Base-by-base conservation (phyloP, 2,329 filamentous ascomycete genomes). In the Trichoderma atrobrunneum region DNA sequence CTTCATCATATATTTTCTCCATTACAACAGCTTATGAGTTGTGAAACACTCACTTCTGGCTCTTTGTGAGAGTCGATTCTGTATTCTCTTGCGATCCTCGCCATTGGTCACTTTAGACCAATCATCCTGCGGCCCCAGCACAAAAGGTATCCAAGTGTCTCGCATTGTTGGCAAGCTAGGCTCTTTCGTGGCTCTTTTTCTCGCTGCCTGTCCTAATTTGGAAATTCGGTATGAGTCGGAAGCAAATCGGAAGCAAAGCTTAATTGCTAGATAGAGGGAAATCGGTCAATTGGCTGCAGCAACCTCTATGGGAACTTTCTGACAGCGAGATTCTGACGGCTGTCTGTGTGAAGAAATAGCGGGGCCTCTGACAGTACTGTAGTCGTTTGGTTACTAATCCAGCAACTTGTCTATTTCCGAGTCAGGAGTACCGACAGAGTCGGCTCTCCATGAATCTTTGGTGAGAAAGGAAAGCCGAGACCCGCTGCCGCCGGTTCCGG, bases 71-170 rank as follows among this genome's bases (percentile, higher is more conserved):
- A 71, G 43, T 26, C 67, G 18, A 56, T 54, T 66, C 21, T 66
- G 21, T 36, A 56, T 56, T n/a, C 61, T 36, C 36, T 66, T 57
- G 18, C 65, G 51, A 7, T 28, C 67, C 1, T 65, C 51, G 7
- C 34, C 28, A 61, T 56, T 48, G 12, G n/a, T 62, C 6, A 73
- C 39, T 36, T 71, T 32, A 18, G 71, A 39, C 36, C 67, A 66
- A 16, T 71, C 67, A 51, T 73, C 61, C 28, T 43, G 24, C 6
- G 63, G 56, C 7, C 63, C 30, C n/a, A 56, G n/a, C 5, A 72
- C 3, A 54, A 66, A 72, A 4, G 16, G 62, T 3, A 11, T 54
- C 54, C 36, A 66, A n/a, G 51, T 65, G 11, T 56, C 70, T 34
- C 21, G 16, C 62, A 67, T 39, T 12, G 26, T 54, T 14, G 18